Base-by-base conservation (phyloP, 2,329 filamentous ascomycete genomes). In the Diaporthe sp. region DNA sequence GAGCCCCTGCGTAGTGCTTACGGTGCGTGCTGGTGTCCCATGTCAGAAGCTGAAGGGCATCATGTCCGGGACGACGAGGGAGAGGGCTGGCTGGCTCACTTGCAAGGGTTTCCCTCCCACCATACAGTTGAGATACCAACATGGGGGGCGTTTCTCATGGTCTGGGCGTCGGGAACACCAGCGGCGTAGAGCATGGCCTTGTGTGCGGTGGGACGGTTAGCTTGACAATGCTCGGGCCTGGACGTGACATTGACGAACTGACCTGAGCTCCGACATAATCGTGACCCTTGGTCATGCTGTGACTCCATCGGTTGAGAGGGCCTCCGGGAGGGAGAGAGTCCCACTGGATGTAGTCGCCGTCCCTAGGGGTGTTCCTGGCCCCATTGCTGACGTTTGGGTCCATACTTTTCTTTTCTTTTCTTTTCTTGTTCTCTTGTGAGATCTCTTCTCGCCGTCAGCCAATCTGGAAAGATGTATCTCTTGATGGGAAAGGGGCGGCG, bases 71-170 rank as follows among this genome's bases (percentile, higher is more conserved):
- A 42, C 12, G 39, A 69, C 17, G 47, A n/a, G 37, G 37, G 17
- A 13, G n/a, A 58, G 22, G 27, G 61, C 25, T 44, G 63, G 30
- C 44, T 66, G 44, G 30, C 92, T 85, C 84, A 94, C 92, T 98
- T 98, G 91, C 96, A 98, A 50, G 96, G 94, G 82, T 98, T 98
- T 37, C 96, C 96, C 84, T 98, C 95, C 96, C 96, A 98, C 96
- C 96, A 98, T 6, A 98, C 94, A 7, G 94, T 95, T 10, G 95
- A 93, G 80, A 98, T 91, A 73, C 96, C 96, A 35, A 98, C 94
- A 77, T 98, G 96, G 17, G 96, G 94, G 70, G 94, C 93, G 73
- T 90, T 96, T 85, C 96, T 96, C 94, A 98, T 97, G 80, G 92
- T 91, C 72, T 97, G 88, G 79, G 91, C 89, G 81, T 95, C 91